Evolutionary conservation across 2,329 filamentous ascomycete genomes (phyloP).

Genomic region (Clonostachys byssicola): DNA sequence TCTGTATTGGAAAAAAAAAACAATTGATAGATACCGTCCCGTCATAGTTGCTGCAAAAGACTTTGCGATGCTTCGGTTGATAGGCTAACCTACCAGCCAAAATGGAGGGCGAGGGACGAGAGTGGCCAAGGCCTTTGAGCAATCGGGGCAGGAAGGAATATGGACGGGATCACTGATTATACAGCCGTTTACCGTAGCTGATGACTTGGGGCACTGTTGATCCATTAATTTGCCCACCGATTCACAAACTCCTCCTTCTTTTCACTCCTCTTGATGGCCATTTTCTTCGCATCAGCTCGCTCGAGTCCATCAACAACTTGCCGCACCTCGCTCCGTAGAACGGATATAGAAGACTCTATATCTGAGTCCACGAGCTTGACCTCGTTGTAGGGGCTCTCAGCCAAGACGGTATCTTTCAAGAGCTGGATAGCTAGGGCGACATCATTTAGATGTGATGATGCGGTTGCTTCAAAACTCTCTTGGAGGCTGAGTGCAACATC

Average conservation of each 20-base stretch:
- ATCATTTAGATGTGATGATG: conserved; percentile 39
- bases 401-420: conserved; percentile 45
- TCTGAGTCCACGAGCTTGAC: conserved; percentile 48
- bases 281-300: conserved; percentile 26
- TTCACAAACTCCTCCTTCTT: conserved; percentile 41
- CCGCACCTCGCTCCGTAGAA: conserved; percentile 39
- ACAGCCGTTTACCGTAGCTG: too few species aligned
- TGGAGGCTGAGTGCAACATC: conserved; percentile 41
- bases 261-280: conserved; percentile 30
- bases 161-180: too few species aligned
- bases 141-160: too few species aligned
- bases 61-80: too few species aligned
- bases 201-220: too few species aligned
- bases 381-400: conserved; percentile 44
- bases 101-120: too few species aligned
- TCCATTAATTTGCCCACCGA: conserved; percentile 16
- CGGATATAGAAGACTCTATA: conserved; percentile 43
- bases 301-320: conserved; percentile 31
- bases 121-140: too few species aligned
- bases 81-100: too few species aligned
- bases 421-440: conserved; percentile 41
- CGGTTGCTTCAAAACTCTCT: conserved; percentile 40
- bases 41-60: too few species aligned
- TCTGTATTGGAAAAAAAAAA: too few species aligned
- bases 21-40: too few species aligned